Evolutionary conservation across 352 stramenopile genomes (phyloP), one percentile per base, ranked within the genome.

Genomic region (Peronospora farinosa): DNA sequence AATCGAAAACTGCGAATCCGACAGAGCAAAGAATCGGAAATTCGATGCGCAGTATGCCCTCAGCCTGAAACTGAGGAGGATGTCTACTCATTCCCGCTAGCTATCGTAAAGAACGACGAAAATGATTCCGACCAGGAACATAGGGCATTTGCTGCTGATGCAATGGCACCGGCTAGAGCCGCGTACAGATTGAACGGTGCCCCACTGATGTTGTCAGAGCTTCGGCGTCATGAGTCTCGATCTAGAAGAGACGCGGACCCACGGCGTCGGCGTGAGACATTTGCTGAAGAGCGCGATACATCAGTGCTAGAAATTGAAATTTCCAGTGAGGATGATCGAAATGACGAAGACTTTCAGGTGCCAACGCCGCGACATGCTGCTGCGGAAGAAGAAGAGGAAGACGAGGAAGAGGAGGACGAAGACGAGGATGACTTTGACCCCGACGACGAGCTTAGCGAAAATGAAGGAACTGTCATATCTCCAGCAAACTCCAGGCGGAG

Each of bases 331-430:
- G 83, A 93, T 33, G 85, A 95, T 57, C 75, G 60, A 30, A 86
- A 69, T 48, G 85, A 95, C 40, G 85, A 95, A 48, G 85, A 94
- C 38, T 94, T 94, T 47, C 74, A 90, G 36, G 78, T 69, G 0
- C 73, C 74, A 30, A 71, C 63, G 15, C 53, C 63, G 0, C 63
- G 63, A 19, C 63, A 78, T n/a, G 69, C 76, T 21, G 73, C 74
- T 13, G 71, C 69, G 17, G 69, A 77, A 23, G 69, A 78, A 35
- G 60, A 80, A 23, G 66, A n/a, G n/a, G n/a, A 80, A 6, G 72
- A 86, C 4, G 69, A 80, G 6, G 75, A 90, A 2, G 72, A 88
- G 4, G 71, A 69, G 2, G 67, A 81, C 11, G 74, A 79, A 12
- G 69, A 77, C 11, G 69, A 84, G 0, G 57, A 78, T 23, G 74